These are phyloP conservation scores for Salisapilia sapeloensis DNA, from an alignment of 352 stramenopile species.

Conservation along the genomic window DNA sequence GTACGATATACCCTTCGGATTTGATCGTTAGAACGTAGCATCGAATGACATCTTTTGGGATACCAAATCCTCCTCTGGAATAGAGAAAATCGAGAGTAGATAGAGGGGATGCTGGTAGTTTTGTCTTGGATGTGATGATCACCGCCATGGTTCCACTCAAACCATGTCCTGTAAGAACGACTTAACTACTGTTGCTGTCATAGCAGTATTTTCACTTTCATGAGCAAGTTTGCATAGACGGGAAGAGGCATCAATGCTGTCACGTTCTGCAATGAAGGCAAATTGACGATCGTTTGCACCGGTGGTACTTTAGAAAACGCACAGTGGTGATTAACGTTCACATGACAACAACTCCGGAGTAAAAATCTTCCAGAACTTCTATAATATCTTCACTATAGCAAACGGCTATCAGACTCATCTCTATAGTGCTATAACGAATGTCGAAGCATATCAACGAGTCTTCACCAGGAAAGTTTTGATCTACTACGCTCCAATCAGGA, in stretches of 20 bases:
- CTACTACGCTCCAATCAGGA: too few species aligned
- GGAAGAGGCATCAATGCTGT: constrained; percentile 51
- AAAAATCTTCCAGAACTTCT: constrained; percentile 71
- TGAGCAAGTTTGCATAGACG: constrained; percentile 57
- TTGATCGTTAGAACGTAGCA: constrained; percentile 82
- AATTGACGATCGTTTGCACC: constrained; percentile 53
- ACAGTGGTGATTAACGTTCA: constrained; percentile 73
- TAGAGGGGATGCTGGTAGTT: constrained; percentile 67
- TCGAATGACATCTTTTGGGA: constrained; percentile 50
- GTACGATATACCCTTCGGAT: constrained; percentile 56
- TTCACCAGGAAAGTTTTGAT: too few species aligned
- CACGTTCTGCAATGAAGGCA: constrained; percentile 69
- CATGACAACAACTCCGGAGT: constrained; percentile 83
- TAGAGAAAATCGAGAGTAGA: constrained; percentile 66
- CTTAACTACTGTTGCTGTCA: too few species aligned
- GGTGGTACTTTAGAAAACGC: constrained; percentile 77
- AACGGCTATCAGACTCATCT: too few species aligned
- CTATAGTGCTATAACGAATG: too few species aligned
- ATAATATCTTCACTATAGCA: too few species aligned
- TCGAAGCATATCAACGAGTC: too few species aligned
- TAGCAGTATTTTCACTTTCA: too few species aligned
- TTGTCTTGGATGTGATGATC: constrained; percentile 71
- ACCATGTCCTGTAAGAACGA: constrained; percentile 75
- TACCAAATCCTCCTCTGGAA: constrained; percentile 54
- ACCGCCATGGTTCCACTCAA: constrained; percentile 69